Conservation (phyloP, 2,329 filamentous ascomycete genomes). For the Pseudogymnoascus sp. region DNA sequence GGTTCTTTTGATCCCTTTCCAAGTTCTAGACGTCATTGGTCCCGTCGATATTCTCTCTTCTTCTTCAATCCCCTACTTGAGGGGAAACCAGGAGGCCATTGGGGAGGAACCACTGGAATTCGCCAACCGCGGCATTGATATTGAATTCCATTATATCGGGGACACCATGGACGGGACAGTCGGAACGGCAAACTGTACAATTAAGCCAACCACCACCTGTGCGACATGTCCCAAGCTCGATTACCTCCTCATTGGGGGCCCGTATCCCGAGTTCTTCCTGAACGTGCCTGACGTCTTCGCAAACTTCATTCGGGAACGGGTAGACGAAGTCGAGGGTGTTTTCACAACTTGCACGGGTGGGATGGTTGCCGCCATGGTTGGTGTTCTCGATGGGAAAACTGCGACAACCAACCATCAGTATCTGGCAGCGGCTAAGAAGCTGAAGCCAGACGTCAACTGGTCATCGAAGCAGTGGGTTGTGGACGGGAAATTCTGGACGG, state of each 20-base stretch:
- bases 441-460: constrained; percentile 38
- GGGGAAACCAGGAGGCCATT: not conserved
- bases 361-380: constrained; percentile 27
- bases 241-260: constrained; percentile 32
- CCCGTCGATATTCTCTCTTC: constrained; percentile 22
- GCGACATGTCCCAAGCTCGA: constrained; percentile 34
- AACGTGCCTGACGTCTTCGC: constrained; percentile 26
- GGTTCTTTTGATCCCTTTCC: constrained; percentile 22
- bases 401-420: constrained; percentile 37
- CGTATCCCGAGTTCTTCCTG: constrained; percentile 22
- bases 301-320: constrained; percentile 38
- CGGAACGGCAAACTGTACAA: constrained; percentile 17
- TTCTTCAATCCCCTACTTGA: not conserved
- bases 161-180: constrained; percentile 25
- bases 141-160: constrained; percentile 32
- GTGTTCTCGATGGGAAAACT: constrained; percentile 35
- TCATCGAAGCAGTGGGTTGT: constrained; percentile 37
- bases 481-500: constrained; percentile 42
- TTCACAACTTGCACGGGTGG: constrained; percentile 35
- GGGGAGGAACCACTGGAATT: not conserved
- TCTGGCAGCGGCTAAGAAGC: constrained; percentile 25
- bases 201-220: constrained; percentile 28
- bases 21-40: constrained; percentile 22
- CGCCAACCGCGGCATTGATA: constrained; percentile 22
- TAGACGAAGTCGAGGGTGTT: constrained; percentile 42